Conservation (phyloP, 2,329 filamentous ascomycete species). For the Diaporthe citrichinensis region DNA sequence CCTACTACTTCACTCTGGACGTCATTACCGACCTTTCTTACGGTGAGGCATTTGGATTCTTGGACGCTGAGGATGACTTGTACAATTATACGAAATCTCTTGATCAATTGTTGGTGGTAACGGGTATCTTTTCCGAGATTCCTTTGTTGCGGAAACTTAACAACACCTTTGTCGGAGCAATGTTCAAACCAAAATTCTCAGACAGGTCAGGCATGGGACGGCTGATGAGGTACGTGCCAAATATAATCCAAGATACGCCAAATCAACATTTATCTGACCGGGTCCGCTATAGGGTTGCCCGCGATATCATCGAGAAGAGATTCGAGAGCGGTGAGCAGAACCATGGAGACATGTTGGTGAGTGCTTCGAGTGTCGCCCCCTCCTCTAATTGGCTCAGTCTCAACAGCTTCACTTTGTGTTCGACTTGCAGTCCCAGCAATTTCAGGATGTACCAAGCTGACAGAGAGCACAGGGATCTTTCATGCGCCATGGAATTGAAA, state of each 20-base stretch:
- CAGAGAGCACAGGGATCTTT: constrained; percentile 55
- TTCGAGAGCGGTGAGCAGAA: constrained; percentile 7
- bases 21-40: constrained; percentile 62
- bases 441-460: neutral
- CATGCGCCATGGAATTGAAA: constrained; percentile 57
- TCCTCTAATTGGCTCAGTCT: too few species aligned
- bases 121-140: constrained; percentile 56
- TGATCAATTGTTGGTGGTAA: constrained; percentile 58
- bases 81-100: constrained; percentile 58
- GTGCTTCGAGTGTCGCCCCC: neutral
- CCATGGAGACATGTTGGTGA: constrained; percentile 20
- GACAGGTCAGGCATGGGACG: constrained; percentile 1
- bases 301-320: constrained; percentile 8
- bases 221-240: constrained; percentile 47
- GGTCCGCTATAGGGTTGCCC: neutral
- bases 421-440: neutral
- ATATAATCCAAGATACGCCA: neutral
- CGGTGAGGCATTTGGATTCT: constrained; percentile 58
- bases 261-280: neutral
- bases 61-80: constrained; percentile 57
- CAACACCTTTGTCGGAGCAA: neutral
- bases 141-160: constrained; percentile 26
- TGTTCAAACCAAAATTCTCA: neutral
- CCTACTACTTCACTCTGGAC: constrained; percentile 63
- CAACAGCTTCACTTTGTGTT: too few species aligned